These are phyloP conservation scores for Oryza punctata DNA, from an alignment of 176 grass and related monocot species.

Conservation along the genomic window DNA sequence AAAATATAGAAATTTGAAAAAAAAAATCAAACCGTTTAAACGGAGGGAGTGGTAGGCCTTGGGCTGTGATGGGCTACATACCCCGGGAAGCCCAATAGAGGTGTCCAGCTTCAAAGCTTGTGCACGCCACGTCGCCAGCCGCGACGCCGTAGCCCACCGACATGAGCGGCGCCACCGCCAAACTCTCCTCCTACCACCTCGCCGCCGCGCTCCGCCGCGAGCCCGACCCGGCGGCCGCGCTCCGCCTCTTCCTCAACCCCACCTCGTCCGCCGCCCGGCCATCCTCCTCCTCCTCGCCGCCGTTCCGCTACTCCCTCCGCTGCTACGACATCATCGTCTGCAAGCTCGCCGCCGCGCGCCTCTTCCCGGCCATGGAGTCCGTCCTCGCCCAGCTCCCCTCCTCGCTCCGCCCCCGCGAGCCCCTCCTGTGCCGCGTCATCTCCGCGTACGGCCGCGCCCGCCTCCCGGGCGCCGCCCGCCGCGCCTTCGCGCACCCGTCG, in stretches of 20 bases:
- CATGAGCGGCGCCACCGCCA: slow-evolving; percentile 9
- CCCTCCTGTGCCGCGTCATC: slow-evolving; percentile 56
- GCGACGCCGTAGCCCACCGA: neutral
- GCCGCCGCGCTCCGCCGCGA: slow-evolving; percentile 54
- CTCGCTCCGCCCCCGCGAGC: slow-evolving; percentile 21
- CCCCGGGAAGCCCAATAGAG: neutral
- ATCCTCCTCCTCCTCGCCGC: neutral
- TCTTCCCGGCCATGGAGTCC: slow-evolving; percentile 57
- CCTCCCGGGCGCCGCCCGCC: slow-evolving; percentile 33
- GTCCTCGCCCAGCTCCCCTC: slow-evolving; percentile 43
- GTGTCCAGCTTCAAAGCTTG: neutral
- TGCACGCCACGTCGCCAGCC: neutral
- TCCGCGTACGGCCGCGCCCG: slow-evolving; percentile 58
- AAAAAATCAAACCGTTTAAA: too few relatives aligned
- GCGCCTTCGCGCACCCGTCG: slow-evolving; percentile 50
- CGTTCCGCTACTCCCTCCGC: slow-evolving; percentile 42
- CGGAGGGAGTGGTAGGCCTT: too few relatives aligned
- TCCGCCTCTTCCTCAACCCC: slow-evolving; percentile 52
- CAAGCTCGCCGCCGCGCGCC: slow-evolving; percentile 62
- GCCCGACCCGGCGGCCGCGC: slow-evolving; percentile 41
- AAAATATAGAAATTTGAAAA: too few relatives aligned
- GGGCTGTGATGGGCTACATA: too few relatives aligned
- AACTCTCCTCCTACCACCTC: slow-evolving; percentile 53
- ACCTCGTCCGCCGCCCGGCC: neutral
- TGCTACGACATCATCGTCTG: slow-evolving; percentile 65